These are phyloP conservation scores for Cladosporium sp. DNA, from an alignment of 2,329 filamentous ascomycete genomes.

Conservation along the genomic window DNA sequence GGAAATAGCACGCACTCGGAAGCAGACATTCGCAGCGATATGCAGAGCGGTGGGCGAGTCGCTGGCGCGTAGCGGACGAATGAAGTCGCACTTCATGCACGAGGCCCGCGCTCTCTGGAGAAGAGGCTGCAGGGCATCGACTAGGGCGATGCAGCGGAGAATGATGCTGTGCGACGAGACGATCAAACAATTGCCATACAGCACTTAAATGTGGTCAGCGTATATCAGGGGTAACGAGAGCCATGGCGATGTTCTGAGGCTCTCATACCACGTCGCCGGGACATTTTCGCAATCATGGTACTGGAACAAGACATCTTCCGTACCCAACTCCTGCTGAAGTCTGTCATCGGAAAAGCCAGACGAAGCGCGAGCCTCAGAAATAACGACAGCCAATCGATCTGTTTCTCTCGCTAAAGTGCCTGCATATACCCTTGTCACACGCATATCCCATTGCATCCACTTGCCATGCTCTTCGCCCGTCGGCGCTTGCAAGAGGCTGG, in stretches of 20 bases:
- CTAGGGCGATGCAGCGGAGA: too few relatives aligned
- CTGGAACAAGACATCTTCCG: too few relatives aligned
- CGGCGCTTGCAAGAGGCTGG: conserved; percentile 13
- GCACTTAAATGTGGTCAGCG: too few relatives aligned
- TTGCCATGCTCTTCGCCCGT: background rate
- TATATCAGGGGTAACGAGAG: too few relatives aligned
- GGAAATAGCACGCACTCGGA: background rate
- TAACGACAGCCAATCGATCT: background rate
- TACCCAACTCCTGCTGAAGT: too few relatives aligned
- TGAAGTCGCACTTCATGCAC: conserved; percentile 7
- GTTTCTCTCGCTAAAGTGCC: background rate
- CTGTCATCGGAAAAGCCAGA: background rate
- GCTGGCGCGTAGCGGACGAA: conserved; percentile 10
- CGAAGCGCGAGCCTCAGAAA: background rate
- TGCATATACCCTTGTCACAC: conserved; percentile 9
- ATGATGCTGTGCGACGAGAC: too few relatives aligned
- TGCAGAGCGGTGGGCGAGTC: conserved; percentile 11
- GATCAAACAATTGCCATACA: too few relatives aligned
- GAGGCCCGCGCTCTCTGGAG: background rate
- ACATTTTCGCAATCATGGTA: too few relatives aligned
- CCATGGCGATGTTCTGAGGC: too few relatives aligned
- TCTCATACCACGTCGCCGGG: too few relatives aligned
- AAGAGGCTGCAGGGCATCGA: background rate
- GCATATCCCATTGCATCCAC: conserved; percentile 10
- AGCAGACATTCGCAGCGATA: background rate